Evolutionary conservation across 805 yeast genomes (phyloP).

Genomic region (Wickerhamiella cacticola): DNA sequence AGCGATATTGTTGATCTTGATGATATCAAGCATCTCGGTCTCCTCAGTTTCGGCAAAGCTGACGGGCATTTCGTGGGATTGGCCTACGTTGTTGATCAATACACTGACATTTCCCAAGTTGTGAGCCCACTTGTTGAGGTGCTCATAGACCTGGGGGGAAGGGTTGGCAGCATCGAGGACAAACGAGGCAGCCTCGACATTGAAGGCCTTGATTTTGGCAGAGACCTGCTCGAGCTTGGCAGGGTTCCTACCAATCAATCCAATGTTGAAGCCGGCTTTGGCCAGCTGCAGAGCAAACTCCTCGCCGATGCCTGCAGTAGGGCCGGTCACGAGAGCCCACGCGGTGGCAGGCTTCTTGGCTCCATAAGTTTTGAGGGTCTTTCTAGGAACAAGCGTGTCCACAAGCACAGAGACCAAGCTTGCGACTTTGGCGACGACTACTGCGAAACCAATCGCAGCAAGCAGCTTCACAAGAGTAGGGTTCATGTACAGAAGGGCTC

Average conservation of each 20-base stretch:
- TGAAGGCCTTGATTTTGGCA: slow-evolving; percentile 40
- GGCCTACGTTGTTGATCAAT: slow-evolving; percentile 87
- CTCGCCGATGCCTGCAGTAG: slow-evolving; percentile 95
- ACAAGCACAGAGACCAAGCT: slow-evolving; percentile 9
- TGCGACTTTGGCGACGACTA: slow-evolving; percentile 13
- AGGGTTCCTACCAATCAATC: slow-evolving; percentile 73
- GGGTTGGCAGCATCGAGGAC: slow-evolving; percentile 73
- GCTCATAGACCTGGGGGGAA: slow-evolving; percentile 41
- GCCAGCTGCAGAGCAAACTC: slow-evolving; percentile 85
- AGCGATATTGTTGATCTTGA: slow-evolving; percentile 74
- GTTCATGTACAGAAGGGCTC: not conserved
- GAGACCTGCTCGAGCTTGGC: slow-evolving; percentile 60
- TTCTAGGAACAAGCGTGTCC: slow-evolving; percentile 17
- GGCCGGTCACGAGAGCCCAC: slow-evolving; percentile 97
- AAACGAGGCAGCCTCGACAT: slow-evolving; percentile 51
- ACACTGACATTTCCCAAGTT: slow-evolving; percentile 44
- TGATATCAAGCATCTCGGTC: slow-evolving; percentile 63
- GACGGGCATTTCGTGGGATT: slow-evolving; percentile 88
- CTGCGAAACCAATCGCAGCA: slow-evolving; percentile 12
- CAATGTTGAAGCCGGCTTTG: slow-evolving; percentile 65
- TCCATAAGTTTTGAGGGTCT: slow-evolving; percentile 13
- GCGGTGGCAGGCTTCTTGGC: slow-evolving; percentile 32
- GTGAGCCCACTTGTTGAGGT: slow-evolving; percentile 36
- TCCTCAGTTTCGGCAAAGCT: slow-evolving; percentile 74
- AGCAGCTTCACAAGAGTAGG: slow-evolving; percentile 1